These are phyloP conservation scores for Xerocomellus amylosporus DNA, from an alignment of 768 basidiomycete species.

Conservation along the genomic window DNA sequence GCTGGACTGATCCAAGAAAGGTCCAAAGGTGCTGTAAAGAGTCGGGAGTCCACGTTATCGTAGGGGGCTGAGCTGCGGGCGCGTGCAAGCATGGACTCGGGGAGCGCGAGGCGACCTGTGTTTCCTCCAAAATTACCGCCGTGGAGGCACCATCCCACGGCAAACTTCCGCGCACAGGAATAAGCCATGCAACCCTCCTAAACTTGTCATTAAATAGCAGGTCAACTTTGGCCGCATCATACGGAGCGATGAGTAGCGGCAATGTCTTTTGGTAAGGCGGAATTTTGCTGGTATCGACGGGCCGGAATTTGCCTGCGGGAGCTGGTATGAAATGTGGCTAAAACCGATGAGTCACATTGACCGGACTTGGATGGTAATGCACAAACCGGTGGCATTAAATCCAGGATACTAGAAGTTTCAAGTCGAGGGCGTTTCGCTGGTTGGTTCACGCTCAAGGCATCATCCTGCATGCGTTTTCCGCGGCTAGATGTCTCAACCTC, in stretches of 20 bases:
- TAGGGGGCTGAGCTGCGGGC: slow-evolving; percentile 14
- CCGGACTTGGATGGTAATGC: neutral
- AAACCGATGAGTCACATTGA: slow-evolving; percentile 12
- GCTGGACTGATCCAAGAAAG: slow-evolving; percentile 43
- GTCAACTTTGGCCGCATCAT: slow-evolving; percentile 32
- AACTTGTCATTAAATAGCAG: slow-evolving; percentile 31
- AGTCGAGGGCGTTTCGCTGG: slow-evolving; percentile 36
- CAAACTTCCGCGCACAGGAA: slow-evolving; percentile 52
- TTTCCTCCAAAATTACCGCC: slow-evolving; percentile 39
- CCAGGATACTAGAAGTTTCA: slow-evolving; percentile 35
- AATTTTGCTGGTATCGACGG: slow-evolving; percentile 21
- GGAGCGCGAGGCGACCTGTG: slow-evolving; percentile 16
- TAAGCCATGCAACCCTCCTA: slow-evolving; percentile 51
- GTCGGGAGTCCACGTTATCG: slow-evolving; percentile 47
- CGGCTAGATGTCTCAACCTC: neutral
- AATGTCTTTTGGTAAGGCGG: slow-evolving; percentile 35
- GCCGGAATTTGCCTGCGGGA: slow-evolving; percentile 13
- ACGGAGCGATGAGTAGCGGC: slow-evolving; percentile 38
- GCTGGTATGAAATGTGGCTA: slow-evolving; percentile 26
- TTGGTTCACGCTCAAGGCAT: slow-evolving; percentile 1
- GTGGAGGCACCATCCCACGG: slow-evolving; percentile 48
- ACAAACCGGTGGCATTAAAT: slow-evolving; percentile 47
- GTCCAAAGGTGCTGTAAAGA: slow-evolving; percentile 48
- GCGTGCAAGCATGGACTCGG: slow-evolving; percentile 19
- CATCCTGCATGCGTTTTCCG: slow-evolving; percentile 10